Evolutionary conservation across 805 yeast genomes (phyloP).

Genomic region (Starmera quercuum): DNA sequence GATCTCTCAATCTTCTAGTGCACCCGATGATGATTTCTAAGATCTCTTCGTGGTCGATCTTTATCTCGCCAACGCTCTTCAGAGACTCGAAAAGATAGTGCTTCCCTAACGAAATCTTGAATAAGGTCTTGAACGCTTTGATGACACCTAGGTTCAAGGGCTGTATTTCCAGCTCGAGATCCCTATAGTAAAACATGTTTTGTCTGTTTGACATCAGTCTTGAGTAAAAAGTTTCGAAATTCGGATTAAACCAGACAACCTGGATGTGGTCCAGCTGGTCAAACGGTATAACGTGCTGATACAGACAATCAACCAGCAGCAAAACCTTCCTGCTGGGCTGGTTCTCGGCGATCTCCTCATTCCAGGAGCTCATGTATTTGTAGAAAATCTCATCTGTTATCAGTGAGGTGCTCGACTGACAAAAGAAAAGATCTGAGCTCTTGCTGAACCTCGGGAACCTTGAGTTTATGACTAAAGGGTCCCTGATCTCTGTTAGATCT

Average conservation of each 20-base stretch:
- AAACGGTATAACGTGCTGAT: conserved; percentile 28
- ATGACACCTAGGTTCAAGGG: conserved; percentile 27
- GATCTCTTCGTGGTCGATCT: neutral
- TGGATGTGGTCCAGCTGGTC: conserved; percentile 20
- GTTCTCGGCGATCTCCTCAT: conserved; percentile 4
- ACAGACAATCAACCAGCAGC: conserved; percentile 25
- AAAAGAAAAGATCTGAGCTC: conserved; percentile 8
- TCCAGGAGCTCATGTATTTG: conserved; percentile 10
- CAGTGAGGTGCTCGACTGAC: conserved; percentile 8
- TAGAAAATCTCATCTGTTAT: conserved; percentile 17
- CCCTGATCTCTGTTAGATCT: neutral
- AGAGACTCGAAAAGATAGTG: conserved; percentile 6
- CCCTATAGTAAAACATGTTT: conserved; percentile 1
- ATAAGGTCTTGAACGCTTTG: conserved; percentile 24
- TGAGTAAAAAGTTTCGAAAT: conserved; percentile 5
- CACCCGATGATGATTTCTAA: conserved; percentile 8
- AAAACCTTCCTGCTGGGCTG: conserved; percentile 16
- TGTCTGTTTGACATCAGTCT: conserved; percentile 2
- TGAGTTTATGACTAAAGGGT: neutral
- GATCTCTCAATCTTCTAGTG: conserved; percentile 7
- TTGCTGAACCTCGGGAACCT: neutral
- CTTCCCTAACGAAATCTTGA: conserved; percentile 10
- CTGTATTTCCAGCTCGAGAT: conserved; percentile 13
- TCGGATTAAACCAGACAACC: conserved; percentile 21
- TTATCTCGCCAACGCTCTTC: neutral